A percentile compares a stretch with the other conserved stretches of the same genome.
Conservation (phyloP, 257 asterid species). For the Asclepias syriaca region DNA sequence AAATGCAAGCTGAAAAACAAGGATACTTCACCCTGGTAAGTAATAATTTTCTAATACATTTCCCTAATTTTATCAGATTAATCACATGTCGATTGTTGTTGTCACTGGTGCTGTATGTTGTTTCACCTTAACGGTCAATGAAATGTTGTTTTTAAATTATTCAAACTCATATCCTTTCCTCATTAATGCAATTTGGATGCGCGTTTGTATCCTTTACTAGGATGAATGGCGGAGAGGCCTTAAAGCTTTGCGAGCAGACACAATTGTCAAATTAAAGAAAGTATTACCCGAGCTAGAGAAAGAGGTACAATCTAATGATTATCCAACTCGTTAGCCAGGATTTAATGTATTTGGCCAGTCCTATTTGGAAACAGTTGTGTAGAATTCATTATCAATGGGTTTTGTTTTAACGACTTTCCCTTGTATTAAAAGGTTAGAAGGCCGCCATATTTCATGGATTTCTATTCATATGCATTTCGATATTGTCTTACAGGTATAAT, state of each 20-base stretch:
- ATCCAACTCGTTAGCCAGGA: conserved; percentile 14
- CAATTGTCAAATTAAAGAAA: conserved; percentile 64
- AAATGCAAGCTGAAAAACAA: conserved; percentile 89
- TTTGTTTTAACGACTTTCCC: background rate
- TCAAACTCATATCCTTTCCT: background rate
- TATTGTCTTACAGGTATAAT: conserved; percentile 66
- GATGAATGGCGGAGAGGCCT: conserved; percentile 90
- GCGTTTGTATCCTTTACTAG: conserved; percentile 23
- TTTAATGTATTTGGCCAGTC: conserved; percentile 1
- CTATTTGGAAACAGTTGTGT: background rate
- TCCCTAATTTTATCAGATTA: background rate
- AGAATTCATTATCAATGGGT: background rate
- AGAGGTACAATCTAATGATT: conserved; percentile 45
- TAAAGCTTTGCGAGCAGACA: conserved; percentile 65
- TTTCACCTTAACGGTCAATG: background rate
- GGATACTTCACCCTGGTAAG: conserved; percentile 78
- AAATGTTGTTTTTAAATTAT: background rate
- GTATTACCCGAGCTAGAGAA: conserved; percentile 71
- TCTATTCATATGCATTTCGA: conserved; percentile 57
- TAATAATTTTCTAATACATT: background rate
- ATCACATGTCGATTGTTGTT: background rate
- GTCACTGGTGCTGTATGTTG: background rate
- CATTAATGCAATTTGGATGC: background rate
- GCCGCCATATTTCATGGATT: conserved; percentile 47
- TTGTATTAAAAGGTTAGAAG: conserved; percentile 44